Evolutionary conservation across 2,329 filamentous ascomycete species (phyloP).

Genomic region (Rugonectria rugulosa): DNA sequence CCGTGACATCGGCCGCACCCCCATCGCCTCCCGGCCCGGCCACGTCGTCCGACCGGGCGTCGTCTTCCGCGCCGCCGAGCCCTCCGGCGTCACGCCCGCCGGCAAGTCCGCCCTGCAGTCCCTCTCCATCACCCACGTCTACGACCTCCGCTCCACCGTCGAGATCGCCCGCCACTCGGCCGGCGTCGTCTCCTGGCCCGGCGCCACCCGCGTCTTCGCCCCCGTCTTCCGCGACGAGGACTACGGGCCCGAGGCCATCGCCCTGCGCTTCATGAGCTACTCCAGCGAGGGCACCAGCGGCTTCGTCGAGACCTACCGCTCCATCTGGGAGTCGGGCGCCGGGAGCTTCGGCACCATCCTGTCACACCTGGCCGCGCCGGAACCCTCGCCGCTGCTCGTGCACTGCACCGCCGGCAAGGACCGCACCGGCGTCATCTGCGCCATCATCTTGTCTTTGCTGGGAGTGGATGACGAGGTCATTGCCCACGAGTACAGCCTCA

Average conservation of each 20-base stretch:
- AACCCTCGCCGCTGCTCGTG: constrained; percentile 63
- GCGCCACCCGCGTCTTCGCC: constrained; percentile 59
- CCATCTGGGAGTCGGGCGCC: constrained; percentile 64
- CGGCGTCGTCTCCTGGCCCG: constrained; percentile 47
- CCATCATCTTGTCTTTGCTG: constrained; percentile 69
- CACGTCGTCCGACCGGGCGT: constrained; percentile 63
- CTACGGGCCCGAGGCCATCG: constrained; percentile 69
- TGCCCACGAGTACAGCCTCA: constrained; percentile 74
- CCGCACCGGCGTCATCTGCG: constrained; percentile 74
- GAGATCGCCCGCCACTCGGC: constrained; percentile 61
- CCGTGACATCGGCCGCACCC: constrained; percentile 68
- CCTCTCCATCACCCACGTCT: constrained; percentile 70
- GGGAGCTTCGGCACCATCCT: constrained; percentile 61
- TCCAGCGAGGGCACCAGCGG: constrained; percentile 62
- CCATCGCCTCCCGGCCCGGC: constrained; percentile 56
- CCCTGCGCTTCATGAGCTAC: constrained; percentile 67
- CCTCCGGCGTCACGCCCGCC: constrained; percentile 61
- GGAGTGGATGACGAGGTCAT: constrained; percentile 66
- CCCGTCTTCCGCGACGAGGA: constrained; percentile 71
- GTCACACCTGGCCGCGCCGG: constrained; percentile 57
- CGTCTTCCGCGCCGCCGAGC: constrained; percentile 75
- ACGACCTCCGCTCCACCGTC: constrained; percentile 70
- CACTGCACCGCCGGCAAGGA: constrained; percentile 84
- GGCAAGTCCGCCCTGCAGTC: constrained; percentile 60
- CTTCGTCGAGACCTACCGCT: constrained; percentile 69